Conservation (phyloP, 306 rosid species). For the Abrus pulchellus region DNA sequence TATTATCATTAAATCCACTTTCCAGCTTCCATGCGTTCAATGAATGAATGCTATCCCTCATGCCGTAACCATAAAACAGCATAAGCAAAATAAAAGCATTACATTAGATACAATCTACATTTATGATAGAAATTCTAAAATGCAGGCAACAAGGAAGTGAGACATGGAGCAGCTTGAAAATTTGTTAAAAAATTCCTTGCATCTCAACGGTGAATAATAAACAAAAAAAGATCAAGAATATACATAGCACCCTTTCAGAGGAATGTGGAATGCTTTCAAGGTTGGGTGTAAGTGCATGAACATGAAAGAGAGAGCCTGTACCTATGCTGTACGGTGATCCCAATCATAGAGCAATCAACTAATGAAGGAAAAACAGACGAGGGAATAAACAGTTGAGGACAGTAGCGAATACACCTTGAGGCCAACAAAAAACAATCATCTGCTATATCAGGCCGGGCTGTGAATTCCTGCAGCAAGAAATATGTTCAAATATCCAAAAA, state of each 20-base stretch:
- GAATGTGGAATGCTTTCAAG: slow-evolving; percentile 24
- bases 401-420: slow-evolving; percentile 98
- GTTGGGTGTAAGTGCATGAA: not conserved
- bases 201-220: slow-evolving; percentile 13
- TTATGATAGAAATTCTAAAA: not conserved
- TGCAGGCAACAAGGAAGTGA: not conserved
- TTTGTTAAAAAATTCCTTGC: not conserved
- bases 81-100: not conserved
- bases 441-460: slow-evolving; percentile 98
- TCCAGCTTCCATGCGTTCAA: too few relatives aligned
- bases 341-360: slow-evolving; percentile 95
- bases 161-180: slow-evolving; percentile 21
- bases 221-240: not conserved
- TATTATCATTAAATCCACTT: too few relatives aligned
- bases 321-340: slow-evolving; percentile 98
- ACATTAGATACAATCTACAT: not conserved
- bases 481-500: slow-evolving; percentile 47
- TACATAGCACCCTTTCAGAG: slow-evolving; percentile 19
- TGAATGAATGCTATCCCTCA: not conserved
- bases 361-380: slow-evolving; percentile 86
- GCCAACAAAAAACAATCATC: slow-evolving; percentile 99
- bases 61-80: not conserved
- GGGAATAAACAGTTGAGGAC: slow-evolving; percentile 95
- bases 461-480: slow-evolving; percentile 81
- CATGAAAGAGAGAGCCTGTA: slow-evolving; percentile 43